phyloP scores from a whole-genome alignment of 306 rosid genomes.

The Lathyrus tuberosus region DNA sequence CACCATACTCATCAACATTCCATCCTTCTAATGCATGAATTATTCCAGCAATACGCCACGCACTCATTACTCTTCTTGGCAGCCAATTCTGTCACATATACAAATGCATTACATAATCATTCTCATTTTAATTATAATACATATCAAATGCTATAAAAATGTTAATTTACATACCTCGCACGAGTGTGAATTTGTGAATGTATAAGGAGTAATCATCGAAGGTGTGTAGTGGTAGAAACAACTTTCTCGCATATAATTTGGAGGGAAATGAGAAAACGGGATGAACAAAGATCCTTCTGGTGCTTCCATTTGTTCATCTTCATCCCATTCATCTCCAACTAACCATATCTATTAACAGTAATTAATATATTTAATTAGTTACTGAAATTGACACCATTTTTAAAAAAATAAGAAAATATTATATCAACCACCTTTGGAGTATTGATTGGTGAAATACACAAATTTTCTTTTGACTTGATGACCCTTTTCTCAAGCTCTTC shows the following conservation, averaged over 20 bases:
- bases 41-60: conserved; percentile 63
- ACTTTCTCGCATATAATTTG: conserved; percentile 49
- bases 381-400: neutral
- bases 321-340: conserved; percentile 63
- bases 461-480: conserved; percentile 9
- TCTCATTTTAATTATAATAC: neutral
- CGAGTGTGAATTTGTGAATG: conserved; percentile 52
- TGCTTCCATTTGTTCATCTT: conserved; percentile 60
- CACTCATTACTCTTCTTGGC: conserved; percentile 69
- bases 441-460: conserved; percentile 40
- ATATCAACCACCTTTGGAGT: conserved; percentile 54
- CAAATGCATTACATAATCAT: neutral
- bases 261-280: conserved; percentile 73
- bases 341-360: conserved; percentile 52
- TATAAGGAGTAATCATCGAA: conserved; percentile 55
- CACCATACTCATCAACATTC: conserved; percentile 59
- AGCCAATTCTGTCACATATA: conserved; percentile 49
- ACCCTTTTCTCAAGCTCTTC: conserved; percentile 46
- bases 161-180: conserved; percentile 60
- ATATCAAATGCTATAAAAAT: neutral
- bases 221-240: conserved; percentile 69
- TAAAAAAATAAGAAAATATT: neutral
- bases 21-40: conserved; percentile 66
- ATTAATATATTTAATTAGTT: neutral
- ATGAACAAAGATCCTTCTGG: conserved; percentile 62